Conservation (phyloP, 2,329 filamentous ascomycete species). For the Teratosphaeria zuluensis region DNA sequence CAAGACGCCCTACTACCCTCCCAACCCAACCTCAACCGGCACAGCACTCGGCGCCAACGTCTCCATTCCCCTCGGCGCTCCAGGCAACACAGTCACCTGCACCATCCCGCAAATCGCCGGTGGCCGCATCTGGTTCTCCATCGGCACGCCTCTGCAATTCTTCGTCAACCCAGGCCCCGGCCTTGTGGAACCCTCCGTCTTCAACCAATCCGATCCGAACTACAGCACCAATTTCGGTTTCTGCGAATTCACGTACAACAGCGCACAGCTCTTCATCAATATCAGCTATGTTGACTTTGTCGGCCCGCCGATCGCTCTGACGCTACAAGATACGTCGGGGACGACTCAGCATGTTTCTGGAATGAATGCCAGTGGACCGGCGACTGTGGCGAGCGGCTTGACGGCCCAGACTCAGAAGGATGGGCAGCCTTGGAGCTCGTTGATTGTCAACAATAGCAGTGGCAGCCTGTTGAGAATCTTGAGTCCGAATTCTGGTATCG, state of each 20-base stretch:
- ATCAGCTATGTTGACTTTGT: conserved; percentile 31
- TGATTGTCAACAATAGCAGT: conserved; percentile 36
- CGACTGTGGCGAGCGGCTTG: conserved; percentile 45
- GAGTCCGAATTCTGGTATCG: conserved; percentile 37
- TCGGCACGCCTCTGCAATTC: conserved; percentile 24
- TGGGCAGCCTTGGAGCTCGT: conserved; percentile 51
- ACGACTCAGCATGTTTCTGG: conserved; percentile 45
- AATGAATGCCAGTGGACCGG: conserved; percentile 48
- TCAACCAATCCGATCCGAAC: conserved; percentile 34
- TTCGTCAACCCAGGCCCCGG: conserved; percentile 28
- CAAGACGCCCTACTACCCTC: conserved; percentile 26
- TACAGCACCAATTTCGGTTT: conserved; percentile 33
- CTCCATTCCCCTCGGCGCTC: conserved; percentile 34
- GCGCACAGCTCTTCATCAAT: conserved; percentile 38
- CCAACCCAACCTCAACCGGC: conserved; percentile 22
- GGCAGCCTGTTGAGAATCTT: conserved; percentile 33
- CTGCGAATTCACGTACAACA: conserved; percentile 39
- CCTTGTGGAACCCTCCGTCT: conserved; percentile 27
- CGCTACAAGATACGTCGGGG: conserved; percentile 28
- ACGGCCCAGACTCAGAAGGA: conserved; percentile 47
- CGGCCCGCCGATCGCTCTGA: conserved; percentile 34
- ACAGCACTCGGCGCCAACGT: conserved; percentile 30
- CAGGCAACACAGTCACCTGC: conserved; percentile 23
- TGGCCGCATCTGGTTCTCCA: conserved; percentile 29
- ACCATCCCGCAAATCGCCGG: conserved; percentile 28